Conservation (phyloP, 2,329 filamentous ascomycete species). For the Fusarium sp. region DNA sequence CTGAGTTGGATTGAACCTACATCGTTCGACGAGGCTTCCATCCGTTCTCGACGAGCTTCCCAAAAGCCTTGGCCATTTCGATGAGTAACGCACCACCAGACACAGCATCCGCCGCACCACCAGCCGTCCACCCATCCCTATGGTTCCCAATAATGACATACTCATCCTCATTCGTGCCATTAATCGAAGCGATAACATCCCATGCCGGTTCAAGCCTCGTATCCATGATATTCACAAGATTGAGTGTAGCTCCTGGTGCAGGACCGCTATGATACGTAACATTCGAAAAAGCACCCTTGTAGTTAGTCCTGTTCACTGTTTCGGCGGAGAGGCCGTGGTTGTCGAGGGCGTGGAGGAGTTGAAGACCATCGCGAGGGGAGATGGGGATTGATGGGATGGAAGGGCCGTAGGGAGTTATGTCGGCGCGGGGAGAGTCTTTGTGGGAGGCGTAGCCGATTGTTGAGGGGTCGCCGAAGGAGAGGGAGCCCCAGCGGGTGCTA, state of each 20-base stretch:
- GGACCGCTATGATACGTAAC: constrained; percentile 24
- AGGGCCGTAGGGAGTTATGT: constrained; percentile 21
- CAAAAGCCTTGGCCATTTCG: constrained; percentile 59
- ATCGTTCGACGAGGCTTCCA: constrained; percentile 62
- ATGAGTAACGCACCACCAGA: constrained; percentile 58
- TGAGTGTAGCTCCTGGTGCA: neutral
- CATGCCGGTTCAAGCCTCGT: constrained; percentile 13
- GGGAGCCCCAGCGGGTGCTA: constrained; percentile 25
- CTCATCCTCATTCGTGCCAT: constrained; percentile 50
- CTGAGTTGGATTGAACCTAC: neutral
- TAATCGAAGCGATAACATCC: constrained; percentile 52
- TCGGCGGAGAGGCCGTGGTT: constrained; percentile 11
- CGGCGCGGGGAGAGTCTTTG: constrained; percentile 22
- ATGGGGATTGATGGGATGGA: constrained; percentile 28
- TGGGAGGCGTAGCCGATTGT: constrained; percentile 31
- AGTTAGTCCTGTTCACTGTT: constrained; percentile 15
- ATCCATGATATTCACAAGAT: constrained; percentile 28
- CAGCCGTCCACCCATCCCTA: constrained; percentile 62
- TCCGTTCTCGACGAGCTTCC: constrained; percentile 54
- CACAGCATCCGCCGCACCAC: constrained; percentile 61
- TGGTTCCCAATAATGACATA: constrained; percentile 61
- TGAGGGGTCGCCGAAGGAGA: constrained; percentile 32
- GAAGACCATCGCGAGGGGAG: constrained; percentile 15
- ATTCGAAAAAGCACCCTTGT: constrained; percentile 24
- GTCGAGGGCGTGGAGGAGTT: constrained; percentile 11